Conservation (phyloP, 1,139 yeast species). For the Torulaspora pretoriensis region DNA sequence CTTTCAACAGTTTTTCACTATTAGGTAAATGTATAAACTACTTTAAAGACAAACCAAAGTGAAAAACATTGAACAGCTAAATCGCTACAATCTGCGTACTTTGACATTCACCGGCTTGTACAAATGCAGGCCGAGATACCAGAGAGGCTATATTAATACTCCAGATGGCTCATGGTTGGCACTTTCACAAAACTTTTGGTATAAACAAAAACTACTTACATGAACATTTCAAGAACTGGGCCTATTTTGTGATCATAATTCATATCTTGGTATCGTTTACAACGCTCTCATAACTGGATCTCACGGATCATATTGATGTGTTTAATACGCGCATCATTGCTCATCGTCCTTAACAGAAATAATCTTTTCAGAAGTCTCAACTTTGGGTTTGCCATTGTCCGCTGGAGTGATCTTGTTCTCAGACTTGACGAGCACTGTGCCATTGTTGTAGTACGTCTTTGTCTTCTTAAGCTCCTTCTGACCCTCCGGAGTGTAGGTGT, state of each 20-base stretch:
- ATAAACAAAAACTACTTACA: too few species aligned
- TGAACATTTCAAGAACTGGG: too few species aligned
- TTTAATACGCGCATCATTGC: not conserved
- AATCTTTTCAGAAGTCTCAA: slow-evolving; percentile 28
- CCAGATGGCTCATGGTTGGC: too few species aligned
- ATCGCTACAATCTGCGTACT: too few species aligned
- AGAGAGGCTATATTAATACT: too few species aligned
- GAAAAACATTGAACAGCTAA: too few species aligned
- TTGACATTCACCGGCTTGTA: too few species aligned
- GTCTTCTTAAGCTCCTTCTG: slow-evolving; percentile 51
- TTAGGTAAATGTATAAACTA: not conserved
- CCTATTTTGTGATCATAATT: not conserved
- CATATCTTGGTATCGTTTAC: not conserved
- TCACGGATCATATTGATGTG: not conserved
- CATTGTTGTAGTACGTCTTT: slow-evolving; percentile 60
- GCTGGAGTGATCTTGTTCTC: slow-evolving; percentile 40
- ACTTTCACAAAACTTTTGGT: too few species aligned
- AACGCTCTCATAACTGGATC: not conserved
- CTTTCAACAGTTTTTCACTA: slow-evolving; percentile 3
- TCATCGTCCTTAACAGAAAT: slow-evolving; percentile 18
- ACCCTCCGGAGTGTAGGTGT: slow-evolving; percentile 50
- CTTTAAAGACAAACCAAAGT: not conserved
- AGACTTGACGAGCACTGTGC: slow-evolving; percentile 46
- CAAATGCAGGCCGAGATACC: too few species aligned
- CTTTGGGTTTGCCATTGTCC: slow-evolving; percentile 36